phyloP scores from a whole-genome alignment of 257 asterid genomes.

The Knoxia roxburghii region DNA sequence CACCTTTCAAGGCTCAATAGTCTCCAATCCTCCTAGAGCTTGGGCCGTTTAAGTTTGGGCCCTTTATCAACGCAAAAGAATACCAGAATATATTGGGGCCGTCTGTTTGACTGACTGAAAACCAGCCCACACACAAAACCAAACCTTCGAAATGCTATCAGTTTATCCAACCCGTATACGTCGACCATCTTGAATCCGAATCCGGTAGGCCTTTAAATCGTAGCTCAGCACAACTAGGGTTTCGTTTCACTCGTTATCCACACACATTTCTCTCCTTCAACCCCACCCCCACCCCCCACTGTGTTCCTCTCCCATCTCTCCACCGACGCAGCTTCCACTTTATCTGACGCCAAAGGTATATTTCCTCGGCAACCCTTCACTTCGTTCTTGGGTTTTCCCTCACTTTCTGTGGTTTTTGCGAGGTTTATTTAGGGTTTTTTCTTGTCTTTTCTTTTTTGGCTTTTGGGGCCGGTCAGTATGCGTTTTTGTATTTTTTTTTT shows the following conservation, averaged over 20 bases:
- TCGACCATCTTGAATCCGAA: background rate
- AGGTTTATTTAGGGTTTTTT: background rate
- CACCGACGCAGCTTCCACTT: background rate
- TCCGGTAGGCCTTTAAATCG: constrained; percentile 8
- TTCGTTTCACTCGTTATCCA: constrained; percentile 7
- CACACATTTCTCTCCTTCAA: background rate
- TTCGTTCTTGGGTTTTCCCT: background rate
- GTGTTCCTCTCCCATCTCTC: background rate
- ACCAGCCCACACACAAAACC: too few species aligned
- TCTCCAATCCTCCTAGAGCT: too few species aligned
- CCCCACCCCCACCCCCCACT: background rate
- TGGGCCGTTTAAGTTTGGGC: too few species aligned
- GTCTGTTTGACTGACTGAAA: too few species aligned
- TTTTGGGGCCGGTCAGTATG: background rate
- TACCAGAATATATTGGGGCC: too few species aligned
- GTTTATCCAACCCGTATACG: too few species aligned
- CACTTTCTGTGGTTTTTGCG: background rate
- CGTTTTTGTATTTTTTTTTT: background rate
- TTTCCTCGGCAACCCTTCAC: background rate
- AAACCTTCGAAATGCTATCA: too few species aligned
- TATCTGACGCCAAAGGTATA: constrained; percentile 1
- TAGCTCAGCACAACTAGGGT: background rate
- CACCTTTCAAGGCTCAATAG: too few species aligned
- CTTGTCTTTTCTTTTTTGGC: background rate
- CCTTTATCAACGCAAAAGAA: too few species aligned